phyloP scores from a whole-genome alignment of 768 basidiomycete genomes.

The Arthromyces matolae region DNA sequence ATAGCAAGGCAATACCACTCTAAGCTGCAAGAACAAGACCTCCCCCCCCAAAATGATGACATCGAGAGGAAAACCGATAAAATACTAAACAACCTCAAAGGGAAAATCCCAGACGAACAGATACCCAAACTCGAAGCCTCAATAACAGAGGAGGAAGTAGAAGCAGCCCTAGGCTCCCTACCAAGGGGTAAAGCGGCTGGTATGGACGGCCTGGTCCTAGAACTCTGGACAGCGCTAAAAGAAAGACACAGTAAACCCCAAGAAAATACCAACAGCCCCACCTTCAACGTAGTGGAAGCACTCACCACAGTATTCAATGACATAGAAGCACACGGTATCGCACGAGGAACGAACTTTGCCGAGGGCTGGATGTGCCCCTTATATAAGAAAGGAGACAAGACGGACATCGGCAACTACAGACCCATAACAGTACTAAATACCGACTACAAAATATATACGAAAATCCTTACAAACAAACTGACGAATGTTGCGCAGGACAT shows the following conservation, averaged over 20 bases:
- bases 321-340: background rate
- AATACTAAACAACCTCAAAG: background rate
- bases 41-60: background rate
- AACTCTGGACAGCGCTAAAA: background rate
- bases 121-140: background rate
- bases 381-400: no score
- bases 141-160: background rate
- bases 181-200: background rate
- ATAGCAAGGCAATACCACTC: background rate
- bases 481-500: no score
- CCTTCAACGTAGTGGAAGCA: background rate
- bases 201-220: no score
- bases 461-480: no score
- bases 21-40: background rate
- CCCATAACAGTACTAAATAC: no score
- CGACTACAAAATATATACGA: no score
- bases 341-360: background rate
- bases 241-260: background rate
- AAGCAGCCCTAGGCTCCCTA: background rate
- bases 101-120: background rate
- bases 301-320: background rate
- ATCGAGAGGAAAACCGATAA: background rate
- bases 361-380: no score
- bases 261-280: background rate
- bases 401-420: no score